Base-by-base conservation (phyloP, 306 rosid species). In the Coriaria nepalensis region DNA sequence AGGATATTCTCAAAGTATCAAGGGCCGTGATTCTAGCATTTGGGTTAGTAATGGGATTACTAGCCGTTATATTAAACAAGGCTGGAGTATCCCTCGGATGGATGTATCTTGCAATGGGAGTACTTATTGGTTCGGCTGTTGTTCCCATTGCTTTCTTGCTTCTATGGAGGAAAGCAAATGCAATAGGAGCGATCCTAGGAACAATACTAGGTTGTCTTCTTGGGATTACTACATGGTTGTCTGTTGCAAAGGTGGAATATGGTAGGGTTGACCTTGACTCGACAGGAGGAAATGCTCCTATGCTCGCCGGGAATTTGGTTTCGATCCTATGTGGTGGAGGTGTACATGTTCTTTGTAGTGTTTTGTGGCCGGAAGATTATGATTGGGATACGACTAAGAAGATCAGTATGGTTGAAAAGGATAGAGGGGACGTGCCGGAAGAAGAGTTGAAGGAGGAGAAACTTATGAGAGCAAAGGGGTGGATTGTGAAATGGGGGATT, bases 41-140 rank as follows among this genome's bases (percentile, higher is more conserved):
- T 9, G 94, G 93, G 13, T 80, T 93, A 59, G 63, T 87, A 60
- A 83, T 87, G 96, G 96, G 96, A 12, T 38, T 80, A 39, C 54
- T 83, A 9, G 93, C 96, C 33, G 92, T 83, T 34, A 67, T 76
- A 48, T 78, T 87, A 63, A 87, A 87, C 77, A 80, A 73, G 71
- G 93, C 75, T 35, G 93, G 78, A 62, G 85, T 87, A 53, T 83
- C 96, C 13, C 69, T 87, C 38, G 86, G 94, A 53, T 87, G 93
- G 96, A 87, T 87, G 94, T 87, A 87, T 63, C 78, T 87, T 39
- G 94, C 93, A 54, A 87, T 54, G 93, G 96, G 96, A 65, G 86
- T 87, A 56, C 43, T 83, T 12, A 83, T 87, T 32, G 96, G 96
- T 12, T 83, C 96, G 47, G 96, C 94, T 33, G 96, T 87, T 66